A percentile compares a stretch with the other conserved stretches of the same genome.
phyloP scores from a whole-genome alignment of 2,329 filamentous ascomycete species.

The Knufia fluminis region DNA sequence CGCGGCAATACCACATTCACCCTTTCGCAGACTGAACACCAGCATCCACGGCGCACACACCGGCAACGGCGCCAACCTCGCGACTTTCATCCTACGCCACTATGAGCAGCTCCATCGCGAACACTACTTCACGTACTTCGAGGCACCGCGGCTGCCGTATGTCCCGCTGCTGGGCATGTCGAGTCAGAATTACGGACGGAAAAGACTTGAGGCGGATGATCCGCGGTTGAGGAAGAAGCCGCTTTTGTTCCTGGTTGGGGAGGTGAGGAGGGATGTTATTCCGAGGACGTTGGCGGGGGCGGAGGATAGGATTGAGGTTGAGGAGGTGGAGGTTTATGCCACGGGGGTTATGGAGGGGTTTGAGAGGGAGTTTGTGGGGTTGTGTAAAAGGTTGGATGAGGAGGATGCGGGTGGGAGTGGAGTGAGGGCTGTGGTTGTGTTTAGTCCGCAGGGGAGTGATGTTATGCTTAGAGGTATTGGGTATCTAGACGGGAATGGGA shows the following conservation, averaged over 20 bases:
- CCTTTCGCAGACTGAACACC: slow-evolving; percentile 35
- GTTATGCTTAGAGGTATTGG: slow-evolving; percentile 49
- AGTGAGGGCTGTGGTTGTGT: slow-evolving; percentile 37
- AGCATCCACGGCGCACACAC: slow-evolving; percentile 68
- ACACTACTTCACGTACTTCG: slow-evolving; percentile 13
- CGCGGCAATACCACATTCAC: slow-evolving; percentile 6
- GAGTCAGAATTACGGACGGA: slow-evolving; percentile 17
- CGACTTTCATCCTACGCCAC: slow-evolving; percentile 67
- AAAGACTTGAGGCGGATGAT: slow-evolving; percentile 11
- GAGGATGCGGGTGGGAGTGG: not conserved
- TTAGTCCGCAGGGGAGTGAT: slow-evolving; percentile 54
- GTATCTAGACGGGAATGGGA: slow-evolving; percentile 36
- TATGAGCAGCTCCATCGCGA: slow-evolving; percentile 43
- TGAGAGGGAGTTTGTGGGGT: slow-evolving; percentile 9
- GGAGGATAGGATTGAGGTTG: slow-evolving; percentile 52
- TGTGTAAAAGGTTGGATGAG: not conserved
- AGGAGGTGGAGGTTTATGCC: slow-evolving; percentile 77
- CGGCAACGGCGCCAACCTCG: slow-evolving; percentile 74
- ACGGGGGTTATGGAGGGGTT: slow-evolving; percentile 78
- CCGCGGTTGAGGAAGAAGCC: slow-evolving; percentile 35
- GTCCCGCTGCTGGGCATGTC: slow-evolving; percentile 20
- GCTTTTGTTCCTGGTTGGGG: slow-evolving; percentile 80
- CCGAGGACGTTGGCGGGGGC: slow-evolving; percentile 60
- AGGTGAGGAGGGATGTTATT: slow-evolving; percentile 82
- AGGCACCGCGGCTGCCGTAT: slow-evolving; percentile 18